A percentile compares a stretch with the other conserved stretches of the same genome.
These are phyloP conservation scores for Dipodascus albidus DNA, from an alignment of 805 yeast species.

Conservation along the genomic window DNA sequence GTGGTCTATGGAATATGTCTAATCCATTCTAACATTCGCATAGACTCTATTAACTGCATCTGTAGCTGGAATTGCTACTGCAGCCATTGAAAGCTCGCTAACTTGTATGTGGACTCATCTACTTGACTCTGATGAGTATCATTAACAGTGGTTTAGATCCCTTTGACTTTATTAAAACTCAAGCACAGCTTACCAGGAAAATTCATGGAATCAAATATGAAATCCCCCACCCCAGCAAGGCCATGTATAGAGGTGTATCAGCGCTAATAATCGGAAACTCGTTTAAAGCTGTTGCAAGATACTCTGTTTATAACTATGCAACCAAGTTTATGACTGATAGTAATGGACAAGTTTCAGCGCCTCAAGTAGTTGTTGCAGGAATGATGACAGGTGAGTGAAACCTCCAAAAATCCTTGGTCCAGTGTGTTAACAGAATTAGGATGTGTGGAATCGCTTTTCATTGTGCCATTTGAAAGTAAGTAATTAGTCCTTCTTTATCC, in stretches of 20 bases:
- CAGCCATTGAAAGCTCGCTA: conserved; percentile 25
- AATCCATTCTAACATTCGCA: not conserved
- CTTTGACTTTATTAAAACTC: conserved; percentile 28
- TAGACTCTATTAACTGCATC: conserved; percentile 24
- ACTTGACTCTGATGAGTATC: not conserved
- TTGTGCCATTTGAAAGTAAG: conserved; percentile 75
- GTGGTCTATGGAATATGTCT: not conserved
- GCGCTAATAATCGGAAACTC: conserved; percentile 68
- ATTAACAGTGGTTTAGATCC: conserved; percentile 23
- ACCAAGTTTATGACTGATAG: conserved; percentile 54
- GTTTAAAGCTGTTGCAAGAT: conserved; percentile 60
- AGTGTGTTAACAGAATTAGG: no score
- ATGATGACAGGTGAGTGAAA: conserved; percentile 68
- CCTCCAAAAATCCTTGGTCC: no score
- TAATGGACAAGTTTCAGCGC: conserved; percentile 46
- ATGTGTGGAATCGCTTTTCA: conserved; percentile 27
- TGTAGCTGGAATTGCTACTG: conserved; percentile 29
- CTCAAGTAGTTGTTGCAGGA: conserved; percentile 76
- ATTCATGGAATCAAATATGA: conserved; percentile 12
- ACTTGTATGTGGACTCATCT: conserved; percentile 26
- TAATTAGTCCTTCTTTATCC: not conserved
- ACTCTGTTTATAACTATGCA: conserved; percentile 63
- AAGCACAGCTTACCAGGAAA: conserved; percentile 25
- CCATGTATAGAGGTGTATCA: conserved; percentile 48
- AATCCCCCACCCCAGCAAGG: conserved; percentile 15